Base-by-base conservation (phyloP, 23 red algal species). In the Gracilaria domingensis region DNA sequence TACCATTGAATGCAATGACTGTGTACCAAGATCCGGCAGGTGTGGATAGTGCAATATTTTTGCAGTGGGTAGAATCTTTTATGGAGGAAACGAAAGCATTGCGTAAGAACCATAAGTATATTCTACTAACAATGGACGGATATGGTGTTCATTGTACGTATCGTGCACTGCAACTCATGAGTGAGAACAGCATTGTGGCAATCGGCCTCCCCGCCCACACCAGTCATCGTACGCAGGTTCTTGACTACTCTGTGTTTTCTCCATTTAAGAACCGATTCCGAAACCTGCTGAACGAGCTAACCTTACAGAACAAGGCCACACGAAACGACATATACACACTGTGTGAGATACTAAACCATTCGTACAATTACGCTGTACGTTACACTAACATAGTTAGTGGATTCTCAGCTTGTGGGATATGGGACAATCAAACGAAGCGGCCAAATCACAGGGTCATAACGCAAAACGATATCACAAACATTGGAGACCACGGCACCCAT, bases 31-130 rank as follows among this genome's bases (percentile, higher is more conserved):
- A 78, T 29, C 73, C 73, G 21, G 13, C 73, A 0, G 73, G 73
- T 16, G 37, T 4, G 48, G 36, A 40, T 28, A 51, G 37, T 9
- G 73, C n/a, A 3, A 29, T 53, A 51, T 0, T 78, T 78, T 35
- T 78, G 42, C 24, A 9, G 1, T 37, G 25, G 37, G 1, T 29
- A 12, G 12, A 78, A 20, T 8, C 1, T 0, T 78, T 78, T 78
- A 23, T 78, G 24, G 28, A 39, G 16, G 73, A 47, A 9, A 78
- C 28, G 13, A 21, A 78, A 28, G 37, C n/a, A 26, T 23, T 48
- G 13, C 73, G 73, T 5, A 37, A 53, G 73, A 78, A 44, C 18
- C 36, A 78, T 28, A 78, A 78, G 28, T 78, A 78, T 0, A 35
- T 78, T 12, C 50, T 45, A 17, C 16, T 78, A 4, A 51, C 44